Conservation (phyloP, 768 basidiomycete species). For the Suillus plorans region DNA sequence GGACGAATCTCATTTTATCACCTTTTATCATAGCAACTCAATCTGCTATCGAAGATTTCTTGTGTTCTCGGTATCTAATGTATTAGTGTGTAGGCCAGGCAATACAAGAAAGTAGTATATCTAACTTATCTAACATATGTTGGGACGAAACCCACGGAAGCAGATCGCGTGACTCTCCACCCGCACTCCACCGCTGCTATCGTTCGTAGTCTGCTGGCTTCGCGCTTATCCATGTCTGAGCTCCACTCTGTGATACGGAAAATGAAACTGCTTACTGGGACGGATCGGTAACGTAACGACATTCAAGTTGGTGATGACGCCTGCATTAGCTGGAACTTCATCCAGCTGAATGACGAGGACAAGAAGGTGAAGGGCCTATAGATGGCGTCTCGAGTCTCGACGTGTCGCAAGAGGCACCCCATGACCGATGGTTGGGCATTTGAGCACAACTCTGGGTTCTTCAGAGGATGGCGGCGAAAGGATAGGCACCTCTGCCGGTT, state of each 20-base stretch:
- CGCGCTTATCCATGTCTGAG: too few relatives aligned
- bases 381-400: slow-evolving; percentile 90
- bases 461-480: slow-evolving; percentile 19
- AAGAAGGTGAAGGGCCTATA: slow-evolving; percentile 75
- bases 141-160: too few relatives aligned
- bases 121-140: too few relatives aligned
- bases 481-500: slow-evolving; percentile 72
- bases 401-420: slow-evolving; percentile 76
- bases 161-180: too few relatives aligned
- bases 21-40: slow-evolving; percentile 20
- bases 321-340: slow-evolving; percentile 75
- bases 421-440: slow-evolving; percentile 87
- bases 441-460: slow-evolving; percentile 34
- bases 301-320: slow-evolving; percentile 20
- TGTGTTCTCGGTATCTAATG: slow-evolving; percentile 35
- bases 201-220: too few relatives aligned
- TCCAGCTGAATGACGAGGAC: slow-evolving; percentile 88
- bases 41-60: slow-evolving; percentile 30
- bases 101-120: slow-evolving; percentile 21
- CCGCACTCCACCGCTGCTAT: too few relatives aligned
- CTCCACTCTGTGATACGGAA: too few relatives aligned
- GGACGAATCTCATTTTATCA: slow-evolving; percentile 25
- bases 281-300: too few relatives aligned
- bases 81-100: slow-evolving; percentile 36
- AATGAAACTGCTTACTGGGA: too few relatives aligned